Percentiles rank a stretch among this genome's conserved stretches.
Conservation (phyloP, 306 rosid genomes). For the Castanea crenata region DNA sequence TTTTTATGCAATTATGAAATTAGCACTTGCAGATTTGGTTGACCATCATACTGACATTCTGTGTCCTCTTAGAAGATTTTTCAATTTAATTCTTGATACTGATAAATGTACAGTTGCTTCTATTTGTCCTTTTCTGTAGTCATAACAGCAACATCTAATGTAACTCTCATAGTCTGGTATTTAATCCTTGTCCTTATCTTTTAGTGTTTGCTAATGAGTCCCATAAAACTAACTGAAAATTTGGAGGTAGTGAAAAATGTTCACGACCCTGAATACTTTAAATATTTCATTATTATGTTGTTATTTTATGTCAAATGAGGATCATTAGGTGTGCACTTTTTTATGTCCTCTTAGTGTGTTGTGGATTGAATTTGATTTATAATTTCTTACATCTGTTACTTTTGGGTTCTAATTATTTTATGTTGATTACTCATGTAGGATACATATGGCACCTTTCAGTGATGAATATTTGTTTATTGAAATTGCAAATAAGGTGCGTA, state of each 20-base stretch:
- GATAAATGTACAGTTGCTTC: not conserved
- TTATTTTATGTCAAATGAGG: not conserved
- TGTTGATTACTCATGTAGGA: constrained; percentile 62
- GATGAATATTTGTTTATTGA: constrained; percentile 94
- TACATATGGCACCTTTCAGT: constrained; percentile 99
- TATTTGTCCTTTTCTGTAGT: not conserved
- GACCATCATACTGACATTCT: not conserved
- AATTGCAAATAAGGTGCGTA: constrained; percentile 89
- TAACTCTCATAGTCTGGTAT: constrained; percentile 4
- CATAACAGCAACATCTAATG: constrained; percentile 8
- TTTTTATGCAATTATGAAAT: not conserved
- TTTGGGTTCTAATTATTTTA: constrained; percentile 35
- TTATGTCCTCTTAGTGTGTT: not conserved
- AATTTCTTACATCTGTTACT: not conserved
- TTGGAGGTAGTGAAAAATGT: too few species aligned
- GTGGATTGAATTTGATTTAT: constrained; percentile 5
- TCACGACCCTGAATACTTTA: not conserved
- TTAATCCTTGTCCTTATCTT: not conserved
- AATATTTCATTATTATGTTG: not conserved
- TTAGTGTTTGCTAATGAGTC: not conserved
- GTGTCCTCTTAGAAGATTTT: not conserved
- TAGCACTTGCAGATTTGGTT: not conserved
- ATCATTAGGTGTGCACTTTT: constrained; percentile 7
- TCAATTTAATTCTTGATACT: not conserved
- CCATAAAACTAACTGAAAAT: not conserved